Conservation (phyloP, 2,329 filamentous ascomycete species). For the Colletotrichum cereale region DNA sequence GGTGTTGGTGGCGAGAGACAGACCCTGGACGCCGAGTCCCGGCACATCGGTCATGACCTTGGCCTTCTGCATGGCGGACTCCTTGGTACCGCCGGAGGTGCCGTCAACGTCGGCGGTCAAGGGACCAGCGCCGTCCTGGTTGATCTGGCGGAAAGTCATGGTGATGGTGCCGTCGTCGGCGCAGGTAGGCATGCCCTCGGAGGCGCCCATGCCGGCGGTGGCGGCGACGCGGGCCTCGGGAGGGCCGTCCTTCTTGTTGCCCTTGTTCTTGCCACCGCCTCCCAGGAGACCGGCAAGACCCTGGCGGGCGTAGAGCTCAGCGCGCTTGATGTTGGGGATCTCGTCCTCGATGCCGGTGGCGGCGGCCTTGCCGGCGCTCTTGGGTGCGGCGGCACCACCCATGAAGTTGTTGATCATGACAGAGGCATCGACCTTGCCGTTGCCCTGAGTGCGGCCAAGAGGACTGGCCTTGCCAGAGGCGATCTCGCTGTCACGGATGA, state of each 20-base stretch:
- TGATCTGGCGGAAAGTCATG: conserved; percentile 77
- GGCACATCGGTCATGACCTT: conserved; percentile 72
- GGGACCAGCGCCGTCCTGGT: conserved; percentile 77
- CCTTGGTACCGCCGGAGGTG: conserved; percentile 73
- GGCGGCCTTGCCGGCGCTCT: conserved; percentile 53
- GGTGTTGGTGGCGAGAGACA: conserved; percentile 70
- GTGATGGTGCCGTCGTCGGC: conserved; percentile 70
- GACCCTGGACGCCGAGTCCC: conserved; percentile 66
- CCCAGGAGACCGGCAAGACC: conserved; percentile 47
- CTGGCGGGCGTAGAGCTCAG: conserved; percentile 41
- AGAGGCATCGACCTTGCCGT: conserved; percentile 69
- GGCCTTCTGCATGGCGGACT: conserved; percentile 70
- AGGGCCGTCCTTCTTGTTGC: conserved; percentile 57
- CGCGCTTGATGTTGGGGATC: conserved; percentile 48
- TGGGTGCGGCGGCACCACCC: conserved; percentile 56
- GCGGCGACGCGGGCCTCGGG: conserved; percentile 66
- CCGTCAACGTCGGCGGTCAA: conserved; percentile 71
- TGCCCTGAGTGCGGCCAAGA: conserved; percentile 73
- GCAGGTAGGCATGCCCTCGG: conserved; percentile 70
- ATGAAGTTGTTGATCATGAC: conserved; percentile 72
- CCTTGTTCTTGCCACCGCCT: conserved; percentile 49
- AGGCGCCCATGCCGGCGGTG: conserved; percentile 66
- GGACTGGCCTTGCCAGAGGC: conserved; percentile 64
- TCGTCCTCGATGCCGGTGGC: conserved; percentile 60
- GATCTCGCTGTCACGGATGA: conserved; percentile 74